Conservation (phyloP, 1,284 basidiomycete genomes). For the Irpex sp. region DNA sequence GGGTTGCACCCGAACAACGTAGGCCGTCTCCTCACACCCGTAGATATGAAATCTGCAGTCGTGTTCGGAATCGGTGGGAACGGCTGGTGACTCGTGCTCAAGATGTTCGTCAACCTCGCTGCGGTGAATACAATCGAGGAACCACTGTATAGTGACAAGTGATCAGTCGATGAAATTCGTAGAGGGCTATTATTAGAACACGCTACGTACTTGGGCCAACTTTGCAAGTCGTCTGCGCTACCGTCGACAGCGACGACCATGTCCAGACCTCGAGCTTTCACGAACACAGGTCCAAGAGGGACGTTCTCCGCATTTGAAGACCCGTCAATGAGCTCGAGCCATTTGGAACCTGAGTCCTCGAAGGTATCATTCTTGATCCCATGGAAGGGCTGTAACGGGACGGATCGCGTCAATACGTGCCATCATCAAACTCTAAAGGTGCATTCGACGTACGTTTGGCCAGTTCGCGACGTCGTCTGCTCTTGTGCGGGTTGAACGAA, state of each 20-base stretch:
- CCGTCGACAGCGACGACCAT: constrained; percentile 69
- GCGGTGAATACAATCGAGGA: constrained; percentile 39
- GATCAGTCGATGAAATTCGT: background rate
- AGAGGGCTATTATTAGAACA: background rate
- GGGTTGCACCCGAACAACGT: constrained; percentile 79
- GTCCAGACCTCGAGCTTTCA: constrained; percentile 61
- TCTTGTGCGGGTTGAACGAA: constrained; percentile 45
- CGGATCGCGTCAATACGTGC: background rate
- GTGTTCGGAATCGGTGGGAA: constrained; percentile 62
- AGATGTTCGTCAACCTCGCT: constrained; percentile 39
- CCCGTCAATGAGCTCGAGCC: constrained; percentile 60
- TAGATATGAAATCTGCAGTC: constrained; percentile 51
- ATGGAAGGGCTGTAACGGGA: constrained; percentile 41
- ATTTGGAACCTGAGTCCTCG: constrained; percentile 44
- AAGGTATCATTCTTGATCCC: constrained; percentile 36
- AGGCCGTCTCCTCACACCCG: constrained; percentile 65
- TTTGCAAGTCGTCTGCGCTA: constrained; percentile 54
- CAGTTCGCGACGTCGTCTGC: constrained; percentile 64
- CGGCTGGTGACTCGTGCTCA: constrained; percentile 51
- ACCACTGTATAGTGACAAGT: constrained; percentile 36
- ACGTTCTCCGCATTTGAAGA: constrained; percentile 61
- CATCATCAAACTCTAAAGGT: background rate
- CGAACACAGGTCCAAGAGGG: constrained; percentile 61
- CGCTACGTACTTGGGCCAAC: constrained; percentile 63
- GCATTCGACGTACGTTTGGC: constrained; percentile 44